Evolutionary conservation across 495 filamentous ascomycete genomes (phyloP), one percentile per base, ranked within the genome.

Genomic region (Talaromyces thailandensis): DNA sequence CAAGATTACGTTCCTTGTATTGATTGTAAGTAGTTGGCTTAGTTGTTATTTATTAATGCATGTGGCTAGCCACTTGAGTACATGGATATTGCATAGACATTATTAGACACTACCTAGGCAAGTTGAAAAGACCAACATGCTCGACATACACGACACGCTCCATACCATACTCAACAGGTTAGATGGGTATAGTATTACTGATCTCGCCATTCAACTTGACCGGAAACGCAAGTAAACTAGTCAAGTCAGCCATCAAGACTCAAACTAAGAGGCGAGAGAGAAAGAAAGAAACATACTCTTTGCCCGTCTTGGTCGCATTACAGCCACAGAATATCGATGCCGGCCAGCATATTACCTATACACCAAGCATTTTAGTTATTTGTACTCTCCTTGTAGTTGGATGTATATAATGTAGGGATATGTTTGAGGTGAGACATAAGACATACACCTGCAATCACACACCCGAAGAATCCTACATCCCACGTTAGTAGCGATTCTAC

Each of bases 311-410:
- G 14, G 83, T 84, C 57, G 75, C 71, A 60, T 81, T 81, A 69
- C 84, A 87, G 7, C 83, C 82, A 70, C 84, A 85, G 50, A 87
- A 79, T 23, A 87, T 69, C 4, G 82, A 77, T 2, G 79, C 81
- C 12, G 84, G 83, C 74, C 80, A 87, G 60, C 82, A 85, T 50
- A 86, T 60, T 2, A 85, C 70, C 82, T 84, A 57, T 4, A 32
- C 31, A 11, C 31, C 31, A 35, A 35, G n/a, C n/a, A n/a, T n/a
- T n/a, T n/a, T n/a, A n/a, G n/a, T n/a, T n/a, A n/a, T n/a, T n/a
- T n/a, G n/a, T n/a, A n/a, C n/a, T n/a, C n/a, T n/a, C n/a, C 14
- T 23, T 56, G n/a, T 29, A 31, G 29, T 31, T 24, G 23, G n/a
- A n/a, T n/a, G n/a, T n/a, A n/a, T n/a, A n/a, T n/a, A n/a, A n/a